Percentiles rank a stretch among this genome's conserved stretches.
Evolutionary conservation across 495 filamentous ascomycete species (phyloP).

Genomic region (Paragyromitra xinjiangensis): DNA sequence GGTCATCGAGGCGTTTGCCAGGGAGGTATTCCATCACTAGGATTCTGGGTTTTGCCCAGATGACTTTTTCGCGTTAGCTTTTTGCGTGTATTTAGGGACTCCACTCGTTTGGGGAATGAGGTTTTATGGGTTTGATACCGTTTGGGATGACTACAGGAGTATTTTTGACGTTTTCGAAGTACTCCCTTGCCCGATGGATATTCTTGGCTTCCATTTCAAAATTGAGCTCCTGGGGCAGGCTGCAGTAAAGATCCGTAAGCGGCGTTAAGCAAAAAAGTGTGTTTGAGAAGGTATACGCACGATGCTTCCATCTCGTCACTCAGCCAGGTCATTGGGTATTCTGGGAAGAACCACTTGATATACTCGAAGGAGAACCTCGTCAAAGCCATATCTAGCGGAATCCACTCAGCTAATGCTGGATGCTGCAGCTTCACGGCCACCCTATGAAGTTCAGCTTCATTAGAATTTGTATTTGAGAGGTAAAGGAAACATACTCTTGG

Average conservation of each 20-base stretch:
- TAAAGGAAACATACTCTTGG: slow-evolving; percentile 63
- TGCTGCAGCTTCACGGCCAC: slow-evolving; percentile 99
- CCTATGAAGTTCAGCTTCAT: slow-evolving; percentile 35
- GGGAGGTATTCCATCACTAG: slow-evolving; percentile 95
- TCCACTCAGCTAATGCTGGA: slow-evolving; percentile 89
- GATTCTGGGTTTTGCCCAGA: slow-evolving; percentile 89
- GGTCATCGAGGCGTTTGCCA: slow-evolving; percentile 87
- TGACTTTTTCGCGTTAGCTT: slow-evolving; percentile 63
- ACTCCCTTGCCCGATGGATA: slow-evolving; percentile 76
- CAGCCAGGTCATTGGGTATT: slow-evolving; percentile 97
- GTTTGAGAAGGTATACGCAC: slow-evolving; percentile 19
- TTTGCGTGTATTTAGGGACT: neutral
- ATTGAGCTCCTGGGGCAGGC: slow-evolving; percentile 86
- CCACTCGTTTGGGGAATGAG: neutral
- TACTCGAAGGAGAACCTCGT: slow-evolving; percentile 89
- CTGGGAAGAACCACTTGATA: slow-evolving; percentile 91
- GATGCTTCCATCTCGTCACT: slow-evolving; percentile 91
- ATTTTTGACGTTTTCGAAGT: slow-evolving; percentile 71
- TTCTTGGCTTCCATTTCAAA: slow-evolving; percentile 88
- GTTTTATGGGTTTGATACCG: slow-evolving; percentile 57
- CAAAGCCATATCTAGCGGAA: slow-evolving; percentile 83
- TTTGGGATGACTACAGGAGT: slow-evolving; percentile 86
- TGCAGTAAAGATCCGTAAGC: slow-evolving; percentile 12
- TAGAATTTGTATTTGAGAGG: neutral
- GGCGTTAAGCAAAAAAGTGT: neutral